Base-by-base conservation (phyloP, 164 flowering plant genomes). In the Magnolia kwangsiensis region DNA sequence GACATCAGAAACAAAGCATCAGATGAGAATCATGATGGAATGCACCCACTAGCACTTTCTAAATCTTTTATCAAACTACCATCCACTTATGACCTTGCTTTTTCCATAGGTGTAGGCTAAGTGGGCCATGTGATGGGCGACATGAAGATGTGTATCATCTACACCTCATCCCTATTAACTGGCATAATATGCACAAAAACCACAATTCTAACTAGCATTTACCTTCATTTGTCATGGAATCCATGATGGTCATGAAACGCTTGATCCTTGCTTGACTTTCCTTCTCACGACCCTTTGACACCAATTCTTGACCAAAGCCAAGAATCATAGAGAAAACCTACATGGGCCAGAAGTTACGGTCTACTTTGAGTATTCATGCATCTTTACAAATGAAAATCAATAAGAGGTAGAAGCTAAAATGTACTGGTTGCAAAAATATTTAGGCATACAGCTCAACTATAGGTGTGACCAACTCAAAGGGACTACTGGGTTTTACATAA, bases 171-270 rank as follows among this genome's bases (percentile, higher is more conserved):
- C 45, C 45, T 3, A 37, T 37, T 37, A 37, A 37, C 45, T 37
- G 45, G 61, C 21, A 19, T 8, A n/a, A 13, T 37, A 68, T 29
- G 50, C 27, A 68, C 9, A 67, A 27, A 9, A 68, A 65, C 10
- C 31, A 20, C 68, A 65, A 23, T 24, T 24, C 16, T 23, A 20
- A 65, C 21, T 8, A 65, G 61, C 37, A 29, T 65, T 3, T 82
- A 80, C 98, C 98, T 87, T 91, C 95, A 86, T 93, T 85, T 51
- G 99, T 93, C 99, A 94, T 94, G 4, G 99, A 96, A 78, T 96
- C 99, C 99, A 96, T 96, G 88, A 96, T 94, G 71, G 98, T 93
- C 99, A 94, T 96, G 85, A 92, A 96, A 23, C 98, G 93, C 84
- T 96, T 94, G 74, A 94, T 87, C 85, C 95, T 92, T 65, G 96